phyloP scores from a whole-genome alignment of 2,329 filamentous ascomycete genomes.

The Shiraia sp. region DNA sequence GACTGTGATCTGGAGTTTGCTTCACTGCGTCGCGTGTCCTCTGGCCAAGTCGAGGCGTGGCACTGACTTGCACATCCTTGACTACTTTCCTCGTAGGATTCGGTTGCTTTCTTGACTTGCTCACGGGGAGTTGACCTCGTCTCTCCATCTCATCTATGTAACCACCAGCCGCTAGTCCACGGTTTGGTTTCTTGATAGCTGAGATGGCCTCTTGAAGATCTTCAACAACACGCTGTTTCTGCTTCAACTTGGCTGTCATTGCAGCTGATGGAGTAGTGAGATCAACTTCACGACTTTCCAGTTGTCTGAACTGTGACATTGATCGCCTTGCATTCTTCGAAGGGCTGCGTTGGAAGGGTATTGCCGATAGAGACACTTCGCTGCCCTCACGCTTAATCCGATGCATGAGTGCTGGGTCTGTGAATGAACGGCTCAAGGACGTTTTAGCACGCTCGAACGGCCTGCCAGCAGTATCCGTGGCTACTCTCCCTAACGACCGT shows the following conservation, averaged over 20 bases:
- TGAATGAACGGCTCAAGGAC: constrained; percentile 70
- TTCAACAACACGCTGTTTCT: constrained; percentile 68
- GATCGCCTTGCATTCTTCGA: constrained; percentile 41
- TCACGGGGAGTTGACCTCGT: constrained; percentile 43
- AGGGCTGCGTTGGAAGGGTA: constrained; percentile 54
- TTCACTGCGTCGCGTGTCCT: constrained; percentile 38
- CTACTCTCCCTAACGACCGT: constrained; percentile 63
- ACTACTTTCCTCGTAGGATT: constrained; percentile 31
- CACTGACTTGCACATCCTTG: constrained; percentile 46
- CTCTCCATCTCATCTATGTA: constrained; percentile 70
- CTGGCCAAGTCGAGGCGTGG: constrained; percentile 47
- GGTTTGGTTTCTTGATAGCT: constrained; percentile 74
- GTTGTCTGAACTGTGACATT: constrained; percentile 49
- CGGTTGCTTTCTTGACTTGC: constrained; percentile 34
- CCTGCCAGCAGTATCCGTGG: constrained; percentile 60
- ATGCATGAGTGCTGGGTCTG: constrained; percentile 61
- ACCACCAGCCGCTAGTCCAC: constrained; percentile 68
- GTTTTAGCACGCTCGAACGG: constrained; percentile 58
- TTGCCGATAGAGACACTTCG: constrained; percentile 60
- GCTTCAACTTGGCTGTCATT: constrained; percentile 63
- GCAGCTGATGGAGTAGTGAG: constrained; percentile 57
- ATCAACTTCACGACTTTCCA: constrained; percentile 59
- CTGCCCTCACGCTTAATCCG: constrained; percentile 71
- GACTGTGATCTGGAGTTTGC: constrained; percentile 34
- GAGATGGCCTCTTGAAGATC: constrained; percentile 76